Base-by-base conservation (phyloP, 1,284 basidiomycete species). In the Inonotus hispidus region DNA sequence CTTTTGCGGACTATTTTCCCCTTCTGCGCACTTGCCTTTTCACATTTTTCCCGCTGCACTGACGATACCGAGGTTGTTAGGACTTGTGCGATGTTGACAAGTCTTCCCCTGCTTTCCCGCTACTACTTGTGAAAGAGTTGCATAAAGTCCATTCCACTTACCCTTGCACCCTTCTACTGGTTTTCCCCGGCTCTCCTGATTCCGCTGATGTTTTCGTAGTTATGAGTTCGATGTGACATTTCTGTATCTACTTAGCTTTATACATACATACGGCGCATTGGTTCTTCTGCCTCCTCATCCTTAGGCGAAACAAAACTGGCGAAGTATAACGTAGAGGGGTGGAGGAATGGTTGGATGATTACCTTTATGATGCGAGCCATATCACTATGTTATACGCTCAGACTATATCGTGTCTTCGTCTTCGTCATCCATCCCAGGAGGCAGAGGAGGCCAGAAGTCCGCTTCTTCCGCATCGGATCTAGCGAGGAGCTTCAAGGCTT, bases 401-500 rank as follows among this genome's bases (percentile, higher is more conserved):
- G 46, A 27, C 46, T 52, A n/a, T 27, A 38, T 1, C 19, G 38
- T 35, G 6, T 56, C 37, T 23, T 50, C 38, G n/a, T 63, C 58
- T 13, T 58, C 56, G 11, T 63, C 57, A 56, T 62, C 53, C 21
- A n/a, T 37, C 5, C 52, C 47, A 14, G 25, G 13, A 19, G 46
- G 47, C 37, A 63, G 57, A 7, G 62, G 58, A 16, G 62, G 62
- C 62, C 62, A 63, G 19, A 63, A 37, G 1, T 60, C 53, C 5
- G 32, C 21, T 27, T 35, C 38, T 11, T 61, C 49, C n/a, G 37
- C 41, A 21, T 57, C 54, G 25, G 16, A 16, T 13, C 21, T 57
- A 5, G 46, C 58, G 2, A 63, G 43, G 16, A n/a, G 38, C 43
- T 69, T 70, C 0, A 81, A 69, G 0, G 81, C 77, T 50, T 77